These are phyloP conservation scores for Exophiala xenobiotica DNA, from an alignment of 2,329 filamentous ascomycete genomes.

Conservation along the genomic window DNA sequence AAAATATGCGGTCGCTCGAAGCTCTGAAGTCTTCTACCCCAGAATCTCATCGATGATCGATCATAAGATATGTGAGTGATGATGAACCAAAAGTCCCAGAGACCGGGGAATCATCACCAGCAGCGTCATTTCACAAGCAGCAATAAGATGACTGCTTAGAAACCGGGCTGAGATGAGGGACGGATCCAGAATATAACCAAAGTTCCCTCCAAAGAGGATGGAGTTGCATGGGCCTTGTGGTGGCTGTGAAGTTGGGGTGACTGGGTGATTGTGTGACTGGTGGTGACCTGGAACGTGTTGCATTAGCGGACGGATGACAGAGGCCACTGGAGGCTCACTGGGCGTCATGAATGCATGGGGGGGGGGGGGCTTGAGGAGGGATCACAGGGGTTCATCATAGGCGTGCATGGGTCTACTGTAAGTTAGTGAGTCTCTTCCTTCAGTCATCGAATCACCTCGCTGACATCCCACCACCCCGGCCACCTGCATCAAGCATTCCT, in stretches of 20 bases:
- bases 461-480: neutral
- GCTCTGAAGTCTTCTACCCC: neutral
- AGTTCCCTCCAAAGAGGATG: neutral
- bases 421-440: no score
- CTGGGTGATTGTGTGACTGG: no score
- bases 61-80: neutral
- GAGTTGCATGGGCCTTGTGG: neutral
- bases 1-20: neutral
- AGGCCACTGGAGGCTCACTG: no score
- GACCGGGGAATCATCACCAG: neutral
- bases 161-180: neutral
- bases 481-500: neutral
- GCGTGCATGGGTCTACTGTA: no score
- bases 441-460: neutral
- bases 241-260: conserved; percentile 1
- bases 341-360: no score
- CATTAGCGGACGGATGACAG: no score
- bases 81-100: neutral
- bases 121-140: neutral
- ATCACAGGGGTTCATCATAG: no score
- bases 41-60: neutral
- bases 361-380: no score
- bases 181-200: neutral
- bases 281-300: no score
- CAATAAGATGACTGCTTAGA: neutral